A percentile compares a stretch with the other conserved stretches of the same genome.
phyloP scores from a whole-genome alignment of 2,329 filamentous ascomycete species.

The Rutstroemia sp. region DNA sequence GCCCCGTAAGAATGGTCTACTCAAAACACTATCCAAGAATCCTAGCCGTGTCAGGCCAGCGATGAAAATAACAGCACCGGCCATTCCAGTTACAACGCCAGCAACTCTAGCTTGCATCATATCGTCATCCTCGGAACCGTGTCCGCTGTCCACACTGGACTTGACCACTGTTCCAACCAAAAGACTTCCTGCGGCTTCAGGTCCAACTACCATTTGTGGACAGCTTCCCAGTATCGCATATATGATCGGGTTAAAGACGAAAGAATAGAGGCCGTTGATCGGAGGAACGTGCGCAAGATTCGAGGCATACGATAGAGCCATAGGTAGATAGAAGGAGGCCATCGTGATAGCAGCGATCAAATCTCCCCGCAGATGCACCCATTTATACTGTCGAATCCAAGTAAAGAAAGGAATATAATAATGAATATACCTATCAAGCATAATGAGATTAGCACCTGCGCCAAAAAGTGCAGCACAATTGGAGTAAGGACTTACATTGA shows the following conservation, averaged over 20 bases:
- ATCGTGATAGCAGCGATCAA: slow-evolving; percentile 86
- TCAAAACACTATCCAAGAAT: slow-evolving; percentile 90
- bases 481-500: slow-evolving; percentile 54
- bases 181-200: slow-evolving; percentile 87
- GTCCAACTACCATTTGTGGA: slow-evolving; percentile 88
- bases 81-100: slow-evolving; percentile 80
- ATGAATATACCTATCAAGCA: slow-evolving; percentile 61
- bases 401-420: slow-evolving; percentile 91
- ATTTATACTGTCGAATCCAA: slow-evolving; percentile 84
- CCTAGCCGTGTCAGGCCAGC: slow-evolving; percentile 80
- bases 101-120: slow-evolving; percentile 71
- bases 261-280: slow-evolving; percentile 89
- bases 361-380: slow-evolving; percentile 77
- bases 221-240: slow-evolving; percentile 90
- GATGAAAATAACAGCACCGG: slow-evolving; percentile 80
- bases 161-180: slow-evolving; percentile 83
- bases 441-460: background rate
- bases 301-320: slow-evolving; percentile 86
- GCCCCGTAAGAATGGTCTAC: slow-evolving; percentile 82
- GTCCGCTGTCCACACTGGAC: slow-evolving; percentile 62
- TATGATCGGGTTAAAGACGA: slow-evolving; percentile 84
- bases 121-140: slow-evolving; percentile 55
- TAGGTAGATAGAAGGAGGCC: slow-evolving; percentile 96
- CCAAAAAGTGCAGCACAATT: background rate
- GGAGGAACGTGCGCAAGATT: slow-evolving; percentile 90